These are phyloP conservation scores for Caryopteris hybrid DNA, from an alignment of 305 asterid species.

Conservation along the genomic window DNA sequence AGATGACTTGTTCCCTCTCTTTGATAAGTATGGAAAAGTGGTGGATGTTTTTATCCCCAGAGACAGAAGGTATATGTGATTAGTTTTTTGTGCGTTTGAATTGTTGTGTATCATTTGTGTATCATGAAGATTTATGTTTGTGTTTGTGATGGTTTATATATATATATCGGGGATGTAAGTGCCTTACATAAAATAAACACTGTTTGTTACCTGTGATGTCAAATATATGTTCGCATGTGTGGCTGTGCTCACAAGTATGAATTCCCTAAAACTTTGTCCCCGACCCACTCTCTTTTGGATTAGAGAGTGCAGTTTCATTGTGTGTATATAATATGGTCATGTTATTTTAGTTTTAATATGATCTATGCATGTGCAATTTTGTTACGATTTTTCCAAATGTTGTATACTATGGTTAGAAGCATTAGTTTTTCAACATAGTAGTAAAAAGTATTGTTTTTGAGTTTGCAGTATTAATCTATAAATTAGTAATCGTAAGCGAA, in stretches of 20 bases:
- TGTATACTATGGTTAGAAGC: too few relatives aligned
- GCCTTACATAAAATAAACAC: too few relatives aligned
- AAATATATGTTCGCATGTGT: neutral
- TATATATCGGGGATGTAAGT: neutral
- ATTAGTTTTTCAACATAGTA: too few relatives aligned
- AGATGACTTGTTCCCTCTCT: conserved; percentile 90
- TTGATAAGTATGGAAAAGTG: conserved; percentile 90
- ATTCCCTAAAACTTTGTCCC: too few relatives aligned
- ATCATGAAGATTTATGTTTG: neutral
- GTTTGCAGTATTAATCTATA: neutral
- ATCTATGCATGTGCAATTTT: neutral
- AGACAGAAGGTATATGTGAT: conserved; percentile 64
- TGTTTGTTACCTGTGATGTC: too few relatives aligned
- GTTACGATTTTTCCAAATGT: neutral
- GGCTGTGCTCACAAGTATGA: neutral
- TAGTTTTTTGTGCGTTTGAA: neutral
- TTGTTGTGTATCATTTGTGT: neutral
- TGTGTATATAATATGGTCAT: neutral
- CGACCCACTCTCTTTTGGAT: too few relatives aligned
- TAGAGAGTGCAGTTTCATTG: neutral
- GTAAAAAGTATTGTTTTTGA: neutral
- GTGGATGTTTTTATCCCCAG: conserved; percentile 97
- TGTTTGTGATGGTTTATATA: neutral
- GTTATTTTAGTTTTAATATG: too few relatives aligned
- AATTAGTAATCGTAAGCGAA: neutral